These are phyloP conservation scores for Aspergillus ochraceoroseus DNA, from an alignment of 2,329 filamentous ascomycete species.

Conservation along the genomic window DNA sequence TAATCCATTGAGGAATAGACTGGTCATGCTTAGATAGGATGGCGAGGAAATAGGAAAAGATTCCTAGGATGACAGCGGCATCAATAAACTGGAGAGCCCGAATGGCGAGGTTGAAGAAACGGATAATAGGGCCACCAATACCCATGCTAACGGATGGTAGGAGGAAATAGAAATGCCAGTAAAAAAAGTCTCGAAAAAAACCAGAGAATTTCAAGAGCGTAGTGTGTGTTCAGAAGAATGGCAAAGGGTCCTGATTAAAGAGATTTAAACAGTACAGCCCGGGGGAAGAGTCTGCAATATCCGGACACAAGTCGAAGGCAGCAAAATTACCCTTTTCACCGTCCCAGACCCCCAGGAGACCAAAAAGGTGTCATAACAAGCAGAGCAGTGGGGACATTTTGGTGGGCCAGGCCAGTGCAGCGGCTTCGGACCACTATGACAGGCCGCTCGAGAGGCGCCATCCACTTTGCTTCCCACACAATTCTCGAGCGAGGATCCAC, in stretches of 20 bases:
- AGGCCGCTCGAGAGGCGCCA: conserved; percentile 3
- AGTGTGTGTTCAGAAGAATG: no score
- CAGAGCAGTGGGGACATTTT: conserved; percentile 21
- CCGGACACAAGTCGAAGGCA: conserved; percentile 18
- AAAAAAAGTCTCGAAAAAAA: not conserved
- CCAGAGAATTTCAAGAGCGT: no score
- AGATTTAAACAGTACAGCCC: conserved; percentile 1
- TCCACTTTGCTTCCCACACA: conserved; percentile 8
- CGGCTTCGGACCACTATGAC: conserved; percentile 11
- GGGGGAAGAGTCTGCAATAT: conserved; percentile 12
- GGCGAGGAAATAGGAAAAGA: conserved; percentile 81
- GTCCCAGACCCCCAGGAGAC: conserved; percentile 14
- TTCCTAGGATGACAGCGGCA: conserved; percentile 66
- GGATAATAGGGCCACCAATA: conserved; percentile 59
- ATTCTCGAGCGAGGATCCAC: conserved; percentile 16
- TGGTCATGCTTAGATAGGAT: conserved; percentile 62
- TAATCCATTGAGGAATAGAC: conserved; percentile 59
- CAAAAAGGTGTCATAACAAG: conserved; percentile 14
- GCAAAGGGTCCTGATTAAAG: not conserved
- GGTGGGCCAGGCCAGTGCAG: conserved; percentile 4
- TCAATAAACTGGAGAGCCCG: conserved; percentile 70
- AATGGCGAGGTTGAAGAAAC: conserved; percentile 64
- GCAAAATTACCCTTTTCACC: conserved; percentile 23
- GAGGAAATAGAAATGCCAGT: not conserved
- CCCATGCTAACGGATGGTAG: conserved; percentile 47